Conservation (phyloP, 805 yeast species). For the Kregervanrija pseudodelftensis region DNA sequence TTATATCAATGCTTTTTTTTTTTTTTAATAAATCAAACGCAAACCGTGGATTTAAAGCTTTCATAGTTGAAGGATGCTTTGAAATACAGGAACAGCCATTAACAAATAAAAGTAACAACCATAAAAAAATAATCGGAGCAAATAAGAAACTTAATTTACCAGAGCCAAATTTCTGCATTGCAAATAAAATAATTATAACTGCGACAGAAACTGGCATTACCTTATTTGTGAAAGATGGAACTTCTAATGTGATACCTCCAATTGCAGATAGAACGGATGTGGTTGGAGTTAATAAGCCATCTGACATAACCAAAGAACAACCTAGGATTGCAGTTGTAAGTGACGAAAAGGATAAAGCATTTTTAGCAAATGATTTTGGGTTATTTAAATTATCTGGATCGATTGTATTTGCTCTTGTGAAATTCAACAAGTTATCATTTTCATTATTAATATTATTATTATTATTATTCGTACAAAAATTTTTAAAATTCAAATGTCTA, state of each 20-base stretch:
- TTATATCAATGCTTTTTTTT: conserved; percentile 31
- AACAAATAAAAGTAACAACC: conserved; percentile 40
- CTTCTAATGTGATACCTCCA: conserved; percentile 48
- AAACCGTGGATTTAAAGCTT: conserved; percentile 43
- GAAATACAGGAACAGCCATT: conserved; percentile 42
- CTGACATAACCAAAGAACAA: conserved; percentile 50
- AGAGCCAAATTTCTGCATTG: conserved; percentile 44
- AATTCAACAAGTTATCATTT: conserved; percentile 24
- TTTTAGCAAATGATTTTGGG: neutral
- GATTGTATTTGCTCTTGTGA: conserved; percentile 35
- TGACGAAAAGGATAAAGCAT: neutral
- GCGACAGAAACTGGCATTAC: conserved; percentile 45
- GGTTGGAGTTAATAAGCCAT: conserved; percentile 57
- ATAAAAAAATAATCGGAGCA: conserved; percentile 47
- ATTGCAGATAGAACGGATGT: conserved; percentile 54
- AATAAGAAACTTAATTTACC: conserved; percentile 39
- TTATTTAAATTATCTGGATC: neutral
- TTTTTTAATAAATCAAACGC: conserved; percentile 38
- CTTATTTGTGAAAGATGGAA: conserved; percentile 32
- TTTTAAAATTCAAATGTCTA: conserved; percentile 32
- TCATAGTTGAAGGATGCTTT: conserved; percentile 36
- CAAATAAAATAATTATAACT: conserved; percentile 38
- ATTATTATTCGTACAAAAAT: neutral
- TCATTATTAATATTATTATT: conserved; percentile 11
- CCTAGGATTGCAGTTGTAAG: conserved; percentile 35